Evolutionary conservation across 345 rosid genomes (phyloP).

Genomic region (Boechera stricta): DNA sequence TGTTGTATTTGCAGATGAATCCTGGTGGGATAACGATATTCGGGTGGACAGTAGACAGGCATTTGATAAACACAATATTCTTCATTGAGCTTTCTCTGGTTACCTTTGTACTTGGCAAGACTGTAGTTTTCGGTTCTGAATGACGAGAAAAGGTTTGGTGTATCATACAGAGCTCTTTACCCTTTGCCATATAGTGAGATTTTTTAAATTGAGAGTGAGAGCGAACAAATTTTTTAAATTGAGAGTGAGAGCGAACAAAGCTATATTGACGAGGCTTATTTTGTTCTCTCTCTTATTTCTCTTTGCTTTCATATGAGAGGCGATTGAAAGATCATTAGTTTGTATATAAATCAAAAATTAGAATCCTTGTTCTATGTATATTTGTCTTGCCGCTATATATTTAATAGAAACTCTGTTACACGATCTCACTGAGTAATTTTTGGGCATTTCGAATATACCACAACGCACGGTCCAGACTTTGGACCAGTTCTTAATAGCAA

Average conservation of each 20-base stretch:
- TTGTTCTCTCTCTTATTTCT: not conserved
- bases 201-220: slow-evolving; percentile 2
- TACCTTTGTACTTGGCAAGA: slow-evolving; percentile 83
- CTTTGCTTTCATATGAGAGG: not conserved
- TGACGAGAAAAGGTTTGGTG: slow-evolving; percentile 23
- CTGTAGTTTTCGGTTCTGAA: slow-evolving; percentile 51
- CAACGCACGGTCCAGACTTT: not conserved
- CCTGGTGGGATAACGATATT: slow-evolving; percentile 93
- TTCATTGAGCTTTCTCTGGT: slow-evolving; percentile 77
- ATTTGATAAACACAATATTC: slow-evolving; percentile 80
- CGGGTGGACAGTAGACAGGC: slow-evolving; percentile 89
- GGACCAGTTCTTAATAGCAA: not conserved
- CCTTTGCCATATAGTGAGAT: slow-evolving; percentile 14
- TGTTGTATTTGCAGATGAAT: slow-evolving; percentile 79
- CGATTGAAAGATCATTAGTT: not conserved
- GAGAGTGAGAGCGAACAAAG: slow-evolving; percentile 16
- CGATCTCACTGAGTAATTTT: not conserved
- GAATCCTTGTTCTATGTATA: not conserved
- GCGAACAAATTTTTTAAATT: too few relatives aligned
- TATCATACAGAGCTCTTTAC: slow-evolving; percentile 19
- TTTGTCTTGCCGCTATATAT: not conserved
- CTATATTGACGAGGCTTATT: slow-evolving; percentile 1
- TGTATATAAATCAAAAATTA: not conserved
- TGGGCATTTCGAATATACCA: not conserved
- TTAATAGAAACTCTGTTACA: not conserved